These are phyloP conservation scores for Tubosaeta sp. DNA, from an alignment of 768 basidiomycete species.

Conservation along the genomic window DNA sequence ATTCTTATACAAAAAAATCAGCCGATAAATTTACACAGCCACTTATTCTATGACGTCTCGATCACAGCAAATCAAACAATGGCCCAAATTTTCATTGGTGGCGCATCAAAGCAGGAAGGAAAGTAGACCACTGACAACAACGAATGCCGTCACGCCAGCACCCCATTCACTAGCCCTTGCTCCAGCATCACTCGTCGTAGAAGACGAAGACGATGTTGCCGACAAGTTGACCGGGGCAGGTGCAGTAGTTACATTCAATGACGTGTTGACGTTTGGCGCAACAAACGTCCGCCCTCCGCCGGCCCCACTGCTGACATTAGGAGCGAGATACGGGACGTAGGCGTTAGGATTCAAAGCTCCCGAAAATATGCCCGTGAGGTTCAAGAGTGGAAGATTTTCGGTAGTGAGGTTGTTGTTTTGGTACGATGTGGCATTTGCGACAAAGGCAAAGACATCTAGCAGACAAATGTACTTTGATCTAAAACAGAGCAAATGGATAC, in stretches of 20 bases:
- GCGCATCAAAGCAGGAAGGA: too few species aligned
- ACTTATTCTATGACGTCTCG: too few species aligned
- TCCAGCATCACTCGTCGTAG: not conserved
- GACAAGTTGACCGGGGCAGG: conserved; percentile 40
- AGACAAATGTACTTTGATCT: too few species aligned
- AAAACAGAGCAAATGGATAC: not conserved
- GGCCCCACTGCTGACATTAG: conserved; percentile 33
- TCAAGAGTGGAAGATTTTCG: too few species aligned
- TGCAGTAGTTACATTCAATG: conserved; percentile 28
- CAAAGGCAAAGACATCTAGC: conserved; percentile 48
- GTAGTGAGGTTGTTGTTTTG: conserved; percentile 35
- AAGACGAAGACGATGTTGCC: too few species aligned
- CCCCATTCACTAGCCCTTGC: conserved; percentile 1
- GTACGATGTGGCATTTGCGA: conserved; percentile 45
- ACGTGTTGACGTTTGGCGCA: conserved; percentile 25
- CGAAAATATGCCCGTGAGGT: conserved; percentile 35
- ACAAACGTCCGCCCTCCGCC: conserved; percentile 40
- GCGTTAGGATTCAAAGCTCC: conserved; percentile 39
- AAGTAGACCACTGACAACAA: not conserved
- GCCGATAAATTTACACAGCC: conserved; percentile 20
- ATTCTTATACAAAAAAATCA: conserved; percentile 19
- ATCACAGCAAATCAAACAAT: too few species aligned
- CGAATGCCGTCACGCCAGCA: conserved; percentile 8
- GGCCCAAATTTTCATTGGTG: too few species aligned
- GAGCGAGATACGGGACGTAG: conserved; percentile 42